Conservation (phyloP, 75 land plant species). For the Azolla pinnata region DNA sequence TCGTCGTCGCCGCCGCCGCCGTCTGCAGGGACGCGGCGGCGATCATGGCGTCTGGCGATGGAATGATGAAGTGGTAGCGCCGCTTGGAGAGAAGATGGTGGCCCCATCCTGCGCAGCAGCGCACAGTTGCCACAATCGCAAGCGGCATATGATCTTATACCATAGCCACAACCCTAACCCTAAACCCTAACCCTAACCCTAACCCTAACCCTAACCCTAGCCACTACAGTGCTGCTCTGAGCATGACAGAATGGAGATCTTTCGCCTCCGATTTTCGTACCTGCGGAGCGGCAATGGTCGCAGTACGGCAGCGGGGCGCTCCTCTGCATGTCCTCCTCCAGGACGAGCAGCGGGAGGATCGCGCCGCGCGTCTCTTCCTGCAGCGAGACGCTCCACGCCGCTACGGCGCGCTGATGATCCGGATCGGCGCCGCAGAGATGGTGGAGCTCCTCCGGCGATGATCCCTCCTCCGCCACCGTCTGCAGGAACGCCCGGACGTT, state of each 20-base stretch:
- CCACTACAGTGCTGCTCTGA: no score
- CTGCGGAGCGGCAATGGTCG: constrained; percentile 63
- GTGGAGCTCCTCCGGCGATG: neutral
- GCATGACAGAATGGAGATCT: neutral
- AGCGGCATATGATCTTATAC: neutral
- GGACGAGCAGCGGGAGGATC: constrained; percentile 43
- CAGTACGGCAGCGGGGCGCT: constrained; percentile 44
- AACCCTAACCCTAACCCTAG: no score
- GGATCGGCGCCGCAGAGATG: no score
- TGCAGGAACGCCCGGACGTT: constrained; percentile 56
- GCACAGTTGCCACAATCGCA: neutral
- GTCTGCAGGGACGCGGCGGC: constrained; percentile 34
- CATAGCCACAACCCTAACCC: neutral
- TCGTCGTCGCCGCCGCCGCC: no score
- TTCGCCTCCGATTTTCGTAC: constrained; percentile 19
- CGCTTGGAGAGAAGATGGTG: constrained; percentile 69
- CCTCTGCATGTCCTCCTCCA: constrained; percentile 41
- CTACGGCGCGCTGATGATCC: constrained; percentile 6
- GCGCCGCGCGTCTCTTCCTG: constrained; percentile 32
- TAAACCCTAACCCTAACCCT: no score
- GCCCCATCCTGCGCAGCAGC: constrained; percentile 63
- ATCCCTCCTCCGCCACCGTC: constrained; percentile 27
- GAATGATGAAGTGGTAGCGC: constrained; percentile 75
- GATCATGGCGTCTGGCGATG: constrained; percentile 32
- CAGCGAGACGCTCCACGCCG: constrained; percentile 52